Evolutionary conservation across 495 filamentous ascomycete species (phyloP).

Genomic region (Aspergillus coremiiformis): DNA sequence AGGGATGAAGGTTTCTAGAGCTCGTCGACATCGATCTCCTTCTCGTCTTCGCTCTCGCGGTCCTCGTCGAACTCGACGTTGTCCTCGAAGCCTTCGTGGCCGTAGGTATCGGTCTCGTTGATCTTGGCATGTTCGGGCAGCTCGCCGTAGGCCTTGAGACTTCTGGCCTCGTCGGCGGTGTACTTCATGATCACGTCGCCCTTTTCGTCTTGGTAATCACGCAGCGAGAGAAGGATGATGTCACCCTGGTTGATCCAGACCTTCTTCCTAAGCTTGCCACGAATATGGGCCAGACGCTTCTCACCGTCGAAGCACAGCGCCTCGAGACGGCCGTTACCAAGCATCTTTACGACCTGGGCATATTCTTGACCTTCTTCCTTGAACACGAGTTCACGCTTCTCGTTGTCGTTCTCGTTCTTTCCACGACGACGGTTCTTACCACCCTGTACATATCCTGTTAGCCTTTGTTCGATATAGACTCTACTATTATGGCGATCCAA

Average conservation of each 20-base stretch:
- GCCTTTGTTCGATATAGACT: slow-evolving; percentile 2
- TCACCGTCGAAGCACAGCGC: slow-evolving; percentile 95
- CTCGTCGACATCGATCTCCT: slow-evolving; percentile 55
- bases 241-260: slow-evolving; percentile 99
- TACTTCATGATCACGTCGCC: slow-evolving; percentile 99
- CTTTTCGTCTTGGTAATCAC: slow-evolving; percentile 98
- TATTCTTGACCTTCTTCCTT: slow-evolving; percentile 99
- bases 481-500: not conserved
- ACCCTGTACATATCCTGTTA: slow-evolving; percentile 53
- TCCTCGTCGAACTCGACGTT: slow-evolving; percentile 57
- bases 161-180: slow-evolving; percentile 91
- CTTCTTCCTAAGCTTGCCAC: slow-evolving; percentile 96
- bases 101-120: slow-evolving; percentile 97
- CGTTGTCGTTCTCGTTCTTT: slow-evolving; percentile 99
- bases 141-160: slow-evolving; percentile 92
- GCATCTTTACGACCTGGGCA: slow-evolving; percentile 97
- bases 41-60: slow-evolving; percentile 49
- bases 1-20: slow-evolving; percentile 36
- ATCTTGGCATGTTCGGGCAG: slow-evolving; percentile 97
- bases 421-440: slow-evolving; percentile 97
- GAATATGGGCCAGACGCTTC: slow-evolving; percentile 46
- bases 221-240: slow-evolving; percentile 92
- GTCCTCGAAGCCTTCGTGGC: slow-evolving; percentile 52
- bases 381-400: slow-evolving; percentile 98
- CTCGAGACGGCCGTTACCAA: slow-evolving; percentile 95